Percentiles rank a stretch among this genome's conserved stretches.
Evolutionary conservation across 139 green algal species (phyloP).

Genomic region (Chlorella sp.): DNA sequence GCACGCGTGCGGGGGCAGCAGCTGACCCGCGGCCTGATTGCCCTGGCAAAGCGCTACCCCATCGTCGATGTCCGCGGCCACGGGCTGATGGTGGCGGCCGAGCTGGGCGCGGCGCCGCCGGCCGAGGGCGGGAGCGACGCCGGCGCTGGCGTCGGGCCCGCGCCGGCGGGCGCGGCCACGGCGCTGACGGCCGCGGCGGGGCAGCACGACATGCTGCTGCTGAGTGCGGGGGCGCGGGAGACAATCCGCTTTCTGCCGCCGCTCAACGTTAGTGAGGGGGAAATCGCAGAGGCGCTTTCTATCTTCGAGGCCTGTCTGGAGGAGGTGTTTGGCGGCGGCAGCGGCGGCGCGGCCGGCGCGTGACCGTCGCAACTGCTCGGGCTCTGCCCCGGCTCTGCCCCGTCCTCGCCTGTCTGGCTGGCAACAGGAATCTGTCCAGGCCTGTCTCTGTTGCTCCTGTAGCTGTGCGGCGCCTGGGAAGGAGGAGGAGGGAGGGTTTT

Average conservation of each 20-base stretch:
- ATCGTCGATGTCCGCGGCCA: slow-evolving; percentile 80
- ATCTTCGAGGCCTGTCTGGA: slow-evolving; percentile 33
- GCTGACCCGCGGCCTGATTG: slow-evolving; percentile 46
- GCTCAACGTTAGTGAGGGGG: slow-evolving; percentile 57
- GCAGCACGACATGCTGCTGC: slow-evolving; percentile 66
- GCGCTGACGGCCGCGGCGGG: slow-evolving; percentile 56
- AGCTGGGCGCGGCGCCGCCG: slow-evolving; percentile 56
- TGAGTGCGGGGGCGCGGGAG: slow-evolving; percentile 70
- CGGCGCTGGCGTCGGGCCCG: no score
- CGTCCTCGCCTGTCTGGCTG: no score
- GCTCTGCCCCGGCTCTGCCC: no score
- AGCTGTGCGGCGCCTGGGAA: no score
- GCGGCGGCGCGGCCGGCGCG: no score
- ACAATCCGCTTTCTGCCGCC: slow-evolving; percentile 80
- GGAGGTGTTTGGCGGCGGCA: slow-evolving; percentile 50
- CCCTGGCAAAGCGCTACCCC: slow-evolving; percentile 35
- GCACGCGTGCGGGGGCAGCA: slow-evolving; percentile 58
- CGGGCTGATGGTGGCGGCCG: slow-evolving; percentile 81
- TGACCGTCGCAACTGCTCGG: no score
- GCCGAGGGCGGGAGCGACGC: slow-evolving; percentile 13
- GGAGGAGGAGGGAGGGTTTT: no score
- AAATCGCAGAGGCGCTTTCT: slow-evolving; percentile 63
- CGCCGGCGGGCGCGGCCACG: slow-evolving; percentile 48
- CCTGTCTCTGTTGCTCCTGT: no score
- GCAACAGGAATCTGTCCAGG: no score